Percentiles rank a stretch among this genome's conserved stretches.
Evolutionary conservation across 2,329 filamentous ascomycete species (phyloP).

Genomic region (Penicillium verrucosum): DNA sequence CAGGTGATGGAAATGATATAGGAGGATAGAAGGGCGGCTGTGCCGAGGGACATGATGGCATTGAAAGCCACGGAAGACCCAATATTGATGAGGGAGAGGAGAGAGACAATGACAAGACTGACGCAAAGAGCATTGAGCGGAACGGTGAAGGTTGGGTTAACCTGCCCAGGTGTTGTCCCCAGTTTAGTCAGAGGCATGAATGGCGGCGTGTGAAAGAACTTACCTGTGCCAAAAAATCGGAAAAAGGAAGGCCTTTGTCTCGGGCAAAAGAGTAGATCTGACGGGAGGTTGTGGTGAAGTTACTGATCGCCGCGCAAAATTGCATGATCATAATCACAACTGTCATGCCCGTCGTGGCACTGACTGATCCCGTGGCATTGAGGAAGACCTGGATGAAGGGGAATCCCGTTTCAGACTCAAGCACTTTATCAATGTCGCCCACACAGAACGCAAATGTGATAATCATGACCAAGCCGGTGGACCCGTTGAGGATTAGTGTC

Average conservation of each 20-base stretch:
- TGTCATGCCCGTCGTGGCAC: not conserved
- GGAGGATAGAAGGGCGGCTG: slow-evolving; percentile 34
- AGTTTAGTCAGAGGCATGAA: not conserved
- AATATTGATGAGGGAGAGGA: slow-evolving; percentile 36
- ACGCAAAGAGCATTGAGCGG: slow-evolving; percentile 23
- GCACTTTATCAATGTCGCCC: not conserved
- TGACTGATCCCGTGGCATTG: not conserved
- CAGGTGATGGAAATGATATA: slow-evolving; percentile 23
- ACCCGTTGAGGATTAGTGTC: not conserved
- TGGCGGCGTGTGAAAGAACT: not conserved
- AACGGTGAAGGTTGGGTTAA: not conserved
- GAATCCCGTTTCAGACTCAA: not conserved
- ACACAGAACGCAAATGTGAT: not conserved
- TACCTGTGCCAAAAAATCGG: not conserved
- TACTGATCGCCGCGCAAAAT: not conserved
- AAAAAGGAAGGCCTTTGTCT: not conserved
- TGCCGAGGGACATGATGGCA: slow-evolving; percentile 38
- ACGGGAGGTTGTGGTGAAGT: slow-evolving; percentile 8
- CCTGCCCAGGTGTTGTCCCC: not conserved
- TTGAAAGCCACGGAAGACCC: slow-evolving; percentile 40
- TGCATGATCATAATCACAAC: not conserved
- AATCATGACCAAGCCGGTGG: not conserved
- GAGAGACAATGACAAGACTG: slow-evolving; percentile 7
- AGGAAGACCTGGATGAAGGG: not conserved
- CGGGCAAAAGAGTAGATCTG: not conserved